Evolutionary conservation across 495 filamentous ascomycete genomes (phyloP), one percentile per base, ranked within the genome.

Genomic region (Acidiella bohemica): DNA sequence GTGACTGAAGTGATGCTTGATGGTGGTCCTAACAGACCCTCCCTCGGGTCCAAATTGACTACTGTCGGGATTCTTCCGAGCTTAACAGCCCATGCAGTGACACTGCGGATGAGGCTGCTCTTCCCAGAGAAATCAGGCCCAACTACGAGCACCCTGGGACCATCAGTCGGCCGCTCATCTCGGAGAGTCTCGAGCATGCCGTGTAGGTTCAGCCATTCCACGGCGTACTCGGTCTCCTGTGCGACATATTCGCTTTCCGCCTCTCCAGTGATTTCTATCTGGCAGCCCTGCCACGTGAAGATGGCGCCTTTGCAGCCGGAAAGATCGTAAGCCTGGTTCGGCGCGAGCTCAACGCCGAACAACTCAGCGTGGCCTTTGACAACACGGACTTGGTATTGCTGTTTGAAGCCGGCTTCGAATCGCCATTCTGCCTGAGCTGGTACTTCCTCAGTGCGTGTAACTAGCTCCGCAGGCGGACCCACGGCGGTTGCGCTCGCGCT

Each of bases 341-440:
- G 70, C 10, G 85, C 84, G 40, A 99, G 80, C 61, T 96, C 87
- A 34, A 86, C 90, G 56, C 92, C 92, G 63, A 96, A 94, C 53
- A 92, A 73, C 66, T 99, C 90, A 28, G 92, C 92, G 10, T 76
- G 84, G 48, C 90, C 90, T 26, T 68, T 70, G 27, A 81, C 59
- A 16, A 99, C 70, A 70, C 80, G 50, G 42, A 63, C 42, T 27
- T 30, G 49, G 44, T 59, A 41, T 23, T 38, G 37, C 17, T 39
- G 42, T 8, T 69, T 68, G 54, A 76, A 78, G 19, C 80, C 72
- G 21, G 92, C 81, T 53, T 93, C 81, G 66, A 97, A 97, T 42
- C 90, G 75, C 78, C 82, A 97, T 70, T 97, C 90, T 3, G 68
- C 67, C 31, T 65, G 65, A n/a, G 55, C 32, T 10, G 43, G 11